phyloP scores from a whole-genome alignment of 2,329 filamentous ascomycete genomes.

The Calonectria ilicicola region DNA sequence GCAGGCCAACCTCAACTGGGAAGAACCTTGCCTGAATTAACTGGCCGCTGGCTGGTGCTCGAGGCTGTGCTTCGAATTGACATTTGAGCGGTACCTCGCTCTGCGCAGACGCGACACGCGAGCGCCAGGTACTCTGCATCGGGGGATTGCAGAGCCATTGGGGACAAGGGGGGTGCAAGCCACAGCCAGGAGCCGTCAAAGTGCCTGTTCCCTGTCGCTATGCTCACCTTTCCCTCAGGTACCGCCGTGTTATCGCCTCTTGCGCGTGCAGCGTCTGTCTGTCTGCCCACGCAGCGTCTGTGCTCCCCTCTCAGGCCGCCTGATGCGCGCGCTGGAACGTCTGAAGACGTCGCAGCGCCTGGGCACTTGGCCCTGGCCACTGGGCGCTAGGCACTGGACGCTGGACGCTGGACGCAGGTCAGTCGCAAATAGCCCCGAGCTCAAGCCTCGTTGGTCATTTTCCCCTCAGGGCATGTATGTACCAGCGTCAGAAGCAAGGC shows the following conservation, averaged over 20 bases:
- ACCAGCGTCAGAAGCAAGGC: background rate
- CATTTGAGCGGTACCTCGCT: background rate
- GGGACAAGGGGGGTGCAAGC: background rate
- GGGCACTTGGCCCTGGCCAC: background rate
- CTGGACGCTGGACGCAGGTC: background rate
- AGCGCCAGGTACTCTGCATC: background rate
- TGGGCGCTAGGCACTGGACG: background rate
- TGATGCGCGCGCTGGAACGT: constrained; percentile 8
- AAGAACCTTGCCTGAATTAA: background rate
- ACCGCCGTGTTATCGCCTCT: background rate
- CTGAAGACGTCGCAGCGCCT: background rate
- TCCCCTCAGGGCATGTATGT: background rate
- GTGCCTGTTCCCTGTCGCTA: background rate
- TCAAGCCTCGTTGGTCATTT: background rate
- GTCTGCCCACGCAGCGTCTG: background rate
- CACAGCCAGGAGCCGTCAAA: background rate
- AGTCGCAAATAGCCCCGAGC: background rate
- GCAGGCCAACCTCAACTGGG: background rate
- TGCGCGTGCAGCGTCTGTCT: constrained; percentile 4
- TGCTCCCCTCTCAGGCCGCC: background rate
- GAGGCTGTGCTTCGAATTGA: background rate
- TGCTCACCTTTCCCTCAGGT: background rate
- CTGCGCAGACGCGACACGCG: background rate
- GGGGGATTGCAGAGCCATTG: constrained; percentile 5
- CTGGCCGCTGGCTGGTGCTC: constrained; percentile 3